Evolutionary conservation across 78 protist species (phyloP), one percentile per base, ranked within the genome.

Genomic region (Ministeria vibrans): DNA sequence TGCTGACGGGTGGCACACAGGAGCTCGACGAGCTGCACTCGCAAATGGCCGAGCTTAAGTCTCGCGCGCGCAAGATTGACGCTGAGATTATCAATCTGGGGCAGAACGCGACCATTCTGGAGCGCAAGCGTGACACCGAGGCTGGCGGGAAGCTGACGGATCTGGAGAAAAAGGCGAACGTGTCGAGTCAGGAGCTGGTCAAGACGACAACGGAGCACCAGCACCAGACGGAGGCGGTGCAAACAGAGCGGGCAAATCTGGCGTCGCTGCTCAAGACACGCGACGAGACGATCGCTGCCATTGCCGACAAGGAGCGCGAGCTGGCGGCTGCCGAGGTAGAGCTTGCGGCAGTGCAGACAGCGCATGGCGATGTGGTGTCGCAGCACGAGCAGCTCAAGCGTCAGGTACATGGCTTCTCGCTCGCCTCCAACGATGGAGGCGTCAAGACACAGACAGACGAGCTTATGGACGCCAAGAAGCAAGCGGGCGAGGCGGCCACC

Each of bases 101-200:
- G 77, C 62, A 30, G 41, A 28, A 0, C 61, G 20, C 9, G 43
- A 0, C 42, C 49, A 46, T 15, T 27, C 51, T 75, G 36, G 63
- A 44, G 79, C 59, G 55, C 79, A 3, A n/a, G 73, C 59, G 73
- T 5, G 73, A 62, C 41, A n/a, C 64, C 5, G 44, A 78, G 71
- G 2, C 0, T 0, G 73, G 69, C 27, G 51, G n/a, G 49, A 1
- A 0, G 30, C 51, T 71, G 49, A 41, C 27, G 20, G 7, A 53
- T 32, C 34, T 82, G 30, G 63, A 74, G 42, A 78, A 22, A 46
- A 43, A 78, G 63, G 85, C 55, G 25, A 78, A 84, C 41, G 75
- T 82, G 30, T 74, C 86, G 55, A 82, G n/a, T n/a, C n/a, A 87
- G 70, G 85, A 30, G 28, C 44, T 93, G 32, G 88, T 87, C 43